Evolutionary conservation across 2,329 filamentous ascomycete genomes (phyloP), one percentile per base, ranked within the genome.

Genomic region (Claviceps lovelessii): DNA sequence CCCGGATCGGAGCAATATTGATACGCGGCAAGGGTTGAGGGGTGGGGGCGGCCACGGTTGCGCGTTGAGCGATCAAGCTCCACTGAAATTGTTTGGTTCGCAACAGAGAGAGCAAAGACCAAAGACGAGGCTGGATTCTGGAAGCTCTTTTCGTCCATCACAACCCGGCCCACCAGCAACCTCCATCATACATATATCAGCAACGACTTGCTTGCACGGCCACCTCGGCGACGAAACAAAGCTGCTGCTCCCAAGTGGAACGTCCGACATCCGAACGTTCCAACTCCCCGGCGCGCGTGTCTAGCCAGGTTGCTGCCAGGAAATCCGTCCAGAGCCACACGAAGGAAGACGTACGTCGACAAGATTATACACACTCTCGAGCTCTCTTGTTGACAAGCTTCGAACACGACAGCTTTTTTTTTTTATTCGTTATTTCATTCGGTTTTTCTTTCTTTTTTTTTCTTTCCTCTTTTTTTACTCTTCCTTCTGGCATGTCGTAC

Each of bases 401-500:
- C 23, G 9, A 33, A 45, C 37, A 28, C 55, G 17, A 33, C 55
- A 42, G 19, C 54, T 54, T 53, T 53, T 53, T 54, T 41, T 41
- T 17, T 41, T 41, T 9, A 6, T n/a, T 41, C 13, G 4, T 39
- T 23, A 23, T 39, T 15, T 39, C 3, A 23, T 23, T 23, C 23
- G 1, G 1, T 1, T 23, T 23, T 23, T 23, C 23, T 23, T 46
- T 13, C 4, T 5, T 6, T 9, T 23, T 10, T 44, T 44, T n/a
- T 44, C n/a, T 10, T 19, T 10, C 42, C 10, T 23, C 3, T 42
- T 28, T 28, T 28, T 45, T 13, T 15, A 5, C 10, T 15, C 10
- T 39, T 13, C 13, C 10, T 39, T 13, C 15, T 17, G 57, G 47
- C 56, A 82, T 82, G 79, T 71, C 79, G 19, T 82, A 81, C 67